Evolutionary conservation across 495 filamentous ascomycete species (phyloP).

Genomic region (Podospora sp.): DNA sequence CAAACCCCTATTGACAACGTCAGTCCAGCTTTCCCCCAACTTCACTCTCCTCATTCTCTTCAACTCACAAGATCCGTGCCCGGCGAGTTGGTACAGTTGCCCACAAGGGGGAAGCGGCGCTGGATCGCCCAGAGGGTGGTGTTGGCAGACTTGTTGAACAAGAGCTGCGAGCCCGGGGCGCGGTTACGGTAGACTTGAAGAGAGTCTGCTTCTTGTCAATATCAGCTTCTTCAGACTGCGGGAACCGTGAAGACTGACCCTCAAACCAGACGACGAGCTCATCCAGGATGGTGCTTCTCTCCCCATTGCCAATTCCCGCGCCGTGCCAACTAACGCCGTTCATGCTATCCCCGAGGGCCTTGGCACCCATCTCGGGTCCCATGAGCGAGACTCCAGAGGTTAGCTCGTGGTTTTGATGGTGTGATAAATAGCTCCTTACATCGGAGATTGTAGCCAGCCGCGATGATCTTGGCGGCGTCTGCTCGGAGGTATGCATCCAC

Average conservation of each 20-base stretch:
- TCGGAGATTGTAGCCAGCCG: slow-evolving; percentile 16
- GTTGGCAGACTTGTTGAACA: background rate
- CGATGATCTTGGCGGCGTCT: slow-evolving; percentile 7
- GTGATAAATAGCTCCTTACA: background rate
- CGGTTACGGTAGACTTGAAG: background rate
- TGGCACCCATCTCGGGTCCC: slow-evolving; percentile 9
- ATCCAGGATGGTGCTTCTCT: background rate
- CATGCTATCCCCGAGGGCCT: background rate
- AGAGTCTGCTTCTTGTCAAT: background rate
- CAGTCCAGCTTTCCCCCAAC: background rate
- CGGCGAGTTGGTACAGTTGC: background rate
- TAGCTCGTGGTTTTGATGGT: background rate
- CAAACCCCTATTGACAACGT: background rate
- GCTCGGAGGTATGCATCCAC: slow-evolving; percentile 9
- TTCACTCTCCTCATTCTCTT: too few relatives aligned
- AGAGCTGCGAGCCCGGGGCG: background rate
- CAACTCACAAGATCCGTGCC: background rate
- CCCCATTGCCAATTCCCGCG: background rate
- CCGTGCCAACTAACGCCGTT: background rate
- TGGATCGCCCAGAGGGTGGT: background rate
- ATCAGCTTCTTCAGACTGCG: background rate
- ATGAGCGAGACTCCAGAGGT: background rate
- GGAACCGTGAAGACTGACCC: background rate
- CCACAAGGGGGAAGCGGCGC: background rate
- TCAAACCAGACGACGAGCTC: background rate